Conservation (phyloP, 2,329 filamentous ascomycete species). For the Epichloe amarillans region DNA sequence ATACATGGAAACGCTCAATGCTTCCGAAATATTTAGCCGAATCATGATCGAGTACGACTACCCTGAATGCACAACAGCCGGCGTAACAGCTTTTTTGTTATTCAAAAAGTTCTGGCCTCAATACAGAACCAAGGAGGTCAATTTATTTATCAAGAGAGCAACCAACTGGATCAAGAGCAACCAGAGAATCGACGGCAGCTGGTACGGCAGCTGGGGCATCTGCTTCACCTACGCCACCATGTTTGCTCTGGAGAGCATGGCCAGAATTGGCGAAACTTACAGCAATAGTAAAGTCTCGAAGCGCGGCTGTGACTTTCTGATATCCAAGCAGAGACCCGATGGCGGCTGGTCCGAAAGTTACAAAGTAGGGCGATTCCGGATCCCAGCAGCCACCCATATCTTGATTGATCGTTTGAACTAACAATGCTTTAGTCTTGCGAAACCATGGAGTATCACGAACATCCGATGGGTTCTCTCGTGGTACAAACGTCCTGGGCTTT, state of each 20-base stretch:
- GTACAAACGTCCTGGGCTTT: constrained; percentile 90
- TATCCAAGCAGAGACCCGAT: constrained; percentile 73
- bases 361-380: constrained; percentile 29
- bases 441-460: constrained; percentile 59
- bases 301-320: constrained; percentile 71
- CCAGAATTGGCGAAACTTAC: constrained; percentile 71
- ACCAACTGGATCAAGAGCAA: constrained; percentile 70
- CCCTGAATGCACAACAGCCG: constrained; percentile 92
- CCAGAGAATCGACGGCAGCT: constrained; percentile 73
- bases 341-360: constrained; percentile 98
- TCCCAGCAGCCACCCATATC: no score
- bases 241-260: constrained; percentile 85
- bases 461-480: constrained; percentile 65
- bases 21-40: constrained; percentile 86
- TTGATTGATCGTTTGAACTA: constrained; percentile 3
- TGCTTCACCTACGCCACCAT: constrained; percentile 96
- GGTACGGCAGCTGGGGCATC: constrained; percentile 97
- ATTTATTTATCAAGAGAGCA: constrained; percentile 55
- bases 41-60: constrained; percentile 99
- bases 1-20: constrained; percentile 75
- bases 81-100: constrained; percentile 72
- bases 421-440: constrained; percentile 51
- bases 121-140: constrained; percentile 67
- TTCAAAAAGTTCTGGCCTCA: constrained; percentile 72
- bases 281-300: constrained; percentile 55